Evolutionary conservation across 2,329 filamentous ascomycete species (phyloP), one percentile per base, ranked within the genome.

Genomic region (Saccharata proteae): DNA sequence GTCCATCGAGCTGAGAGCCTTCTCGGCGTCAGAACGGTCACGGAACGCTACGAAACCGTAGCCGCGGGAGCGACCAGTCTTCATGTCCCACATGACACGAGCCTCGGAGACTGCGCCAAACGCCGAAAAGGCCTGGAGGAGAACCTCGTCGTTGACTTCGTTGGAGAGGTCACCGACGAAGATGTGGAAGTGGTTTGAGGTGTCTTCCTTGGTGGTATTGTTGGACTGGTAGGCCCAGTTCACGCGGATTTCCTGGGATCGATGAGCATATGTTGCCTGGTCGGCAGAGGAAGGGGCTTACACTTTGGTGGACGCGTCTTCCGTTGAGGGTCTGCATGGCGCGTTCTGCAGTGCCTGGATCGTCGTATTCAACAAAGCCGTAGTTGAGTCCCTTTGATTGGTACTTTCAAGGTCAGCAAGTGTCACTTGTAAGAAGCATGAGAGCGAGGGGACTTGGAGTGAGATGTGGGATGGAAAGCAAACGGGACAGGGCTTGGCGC

Each of bases 31-130:
- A 20, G 73, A 65, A 41, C 88, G 83, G 41, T 98, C 90, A 40
- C 88, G 81, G 71, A 93, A 98, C 29, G 90, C 90, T 45, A 96
- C 88, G 52, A 98, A 98, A 9, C 90, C 90, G 52, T 98, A 98
- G 38, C 90, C 90, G 54, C 90, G 82, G 43, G 90, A 96, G 41
- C 90, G 79, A 44, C 90, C 90, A 20, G 90, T 98, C 71, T 98
- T 98, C 90, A 98, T 98, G 58, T 98, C 90, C 90, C 90, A 98
- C 90, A 98, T 98, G 42, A 98, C 90, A 48, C 90, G 85, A 38
- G 90, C 90, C 60, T 98, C 90, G 3, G 90, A 98, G 29, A 98
- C 86, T 9, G 77, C 83, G 23, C 90, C 90, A 56, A 96, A 98
- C 26, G 84, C 84, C 28, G 84, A 92, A 61, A 98, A 98, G 9